These are phyloP conservation scores for Ephemerocybe angulata DNA, from an alignment of 768 basidiomycete species.

Conservation along the genomic window DNA sequence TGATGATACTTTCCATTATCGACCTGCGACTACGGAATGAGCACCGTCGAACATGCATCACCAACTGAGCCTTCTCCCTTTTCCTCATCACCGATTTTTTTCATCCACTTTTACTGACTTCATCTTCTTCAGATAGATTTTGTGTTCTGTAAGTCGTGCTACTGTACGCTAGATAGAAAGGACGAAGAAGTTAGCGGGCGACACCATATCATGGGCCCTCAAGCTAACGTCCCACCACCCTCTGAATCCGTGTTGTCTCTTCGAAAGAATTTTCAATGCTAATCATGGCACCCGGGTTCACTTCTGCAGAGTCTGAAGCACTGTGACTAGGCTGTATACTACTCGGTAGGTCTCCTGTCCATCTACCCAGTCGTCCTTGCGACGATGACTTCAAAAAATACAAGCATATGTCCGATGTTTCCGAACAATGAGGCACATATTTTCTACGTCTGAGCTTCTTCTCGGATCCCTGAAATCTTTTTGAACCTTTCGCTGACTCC, in stretches of 20 bases:
- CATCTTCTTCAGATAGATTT: constrained; percentile 1
- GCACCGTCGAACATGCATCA: constrained; percentile 14
- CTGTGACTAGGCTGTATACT: too few species aligned
- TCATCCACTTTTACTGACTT: background rate
- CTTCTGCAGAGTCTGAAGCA: too few species aligned
- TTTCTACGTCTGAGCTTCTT: constrained; percentile 9
- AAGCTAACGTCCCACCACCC: constrained; percentile 14
- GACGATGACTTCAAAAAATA: constrained; percentile 8
- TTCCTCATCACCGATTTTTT: background rate
- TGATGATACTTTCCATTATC: constrained; percentile 12
- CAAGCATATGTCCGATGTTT: constrained; percentile 13
- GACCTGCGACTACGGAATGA: constrained; percentile 10
- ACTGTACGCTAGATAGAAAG: background rate
- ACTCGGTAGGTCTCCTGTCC: background rate
- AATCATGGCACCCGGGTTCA: background rate
- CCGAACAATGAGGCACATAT: constrained; percentile 3
- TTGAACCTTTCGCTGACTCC: background rate
- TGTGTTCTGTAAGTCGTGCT: constrained; percentile 1
- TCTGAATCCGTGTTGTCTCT: background rate
- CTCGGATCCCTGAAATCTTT: background rate
- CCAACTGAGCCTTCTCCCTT: constrained; percentile 9
- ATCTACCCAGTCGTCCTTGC: background rate
- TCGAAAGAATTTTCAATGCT: background rate
- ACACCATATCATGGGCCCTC: constrained; percentile 7
- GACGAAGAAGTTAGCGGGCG: constrained; percentile 15